phyloP scores from a whole-genome alignment of 306 rosid species.

The Quercus suber region DNA sequence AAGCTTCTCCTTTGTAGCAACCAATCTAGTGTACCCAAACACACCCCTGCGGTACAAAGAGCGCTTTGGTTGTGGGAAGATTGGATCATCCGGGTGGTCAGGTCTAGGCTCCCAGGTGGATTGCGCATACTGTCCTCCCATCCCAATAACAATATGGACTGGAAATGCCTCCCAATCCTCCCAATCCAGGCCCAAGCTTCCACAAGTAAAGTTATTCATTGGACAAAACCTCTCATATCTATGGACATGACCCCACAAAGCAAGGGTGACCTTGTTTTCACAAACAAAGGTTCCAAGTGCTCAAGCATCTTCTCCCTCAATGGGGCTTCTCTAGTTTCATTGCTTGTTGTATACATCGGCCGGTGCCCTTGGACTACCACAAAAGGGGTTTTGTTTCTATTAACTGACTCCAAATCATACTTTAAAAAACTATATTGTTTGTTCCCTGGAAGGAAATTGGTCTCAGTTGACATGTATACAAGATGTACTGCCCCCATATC shows the following conservation, averaged over 20 bases:
- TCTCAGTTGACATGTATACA: constrained; percentile 85
- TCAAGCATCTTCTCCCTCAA: too few species aligned
- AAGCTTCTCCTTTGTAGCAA: too few species aligned
- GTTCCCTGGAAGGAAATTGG: constrained; percentile 78
- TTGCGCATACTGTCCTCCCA: constrained; percentile 66
- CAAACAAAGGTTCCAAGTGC: background rate
- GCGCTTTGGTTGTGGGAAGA: constrained; percentile 70
- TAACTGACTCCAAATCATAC: too few species aligned
- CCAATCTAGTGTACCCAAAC: constrained; percentile 51
- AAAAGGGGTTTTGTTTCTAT: too few species aligned
- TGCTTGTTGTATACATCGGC: too few species aligned
- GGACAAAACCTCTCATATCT: constrained; percentile 86
- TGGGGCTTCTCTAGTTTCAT: too few species aligned
- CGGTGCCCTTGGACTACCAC: too few species aligned
- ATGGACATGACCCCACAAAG: constrained; percentile 79
- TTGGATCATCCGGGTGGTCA: constrained; percentile 49
- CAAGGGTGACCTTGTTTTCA: too few species aligned
- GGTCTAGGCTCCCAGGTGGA: constrained; percentile 54
- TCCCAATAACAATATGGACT: constrained; percentile 2
- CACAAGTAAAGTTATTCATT: constrained; percentile 70
- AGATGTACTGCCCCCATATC: constrained; percentile 78
- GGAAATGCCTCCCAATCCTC: background rate
- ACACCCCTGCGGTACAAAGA: constrained; percentile 81
- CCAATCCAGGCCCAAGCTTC: constrained; percentile 32
- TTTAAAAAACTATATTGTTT: constrained; percentile 58